Percentiles rank a stretch among this genome's conserved stretches.
These are phyloP conservation scores for Solanum stenotomum DNA, from an alignment of 257 asterid genomes.

Conservation along the genomic window DNA sequence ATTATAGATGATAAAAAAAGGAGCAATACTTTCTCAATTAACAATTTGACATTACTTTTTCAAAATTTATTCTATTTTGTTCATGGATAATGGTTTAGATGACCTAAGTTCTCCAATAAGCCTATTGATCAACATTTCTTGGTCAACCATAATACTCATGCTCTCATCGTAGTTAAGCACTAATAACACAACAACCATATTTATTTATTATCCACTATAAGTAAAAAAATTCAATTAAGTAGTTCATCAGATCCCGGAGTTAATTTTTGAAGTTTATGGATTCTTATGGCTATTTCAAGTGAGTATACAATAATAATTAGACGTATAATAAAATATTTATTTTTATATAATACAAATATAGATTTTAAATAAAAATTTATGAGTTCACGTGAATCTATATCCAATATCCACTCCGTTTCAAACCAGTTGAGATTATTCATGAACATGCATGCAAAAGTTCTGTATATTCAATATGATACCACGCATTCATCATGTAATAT, in stretches of 20 bases:
- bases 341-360: neutral
- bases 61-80: no score
- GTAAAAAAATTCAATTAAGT: neutral
- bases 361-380: neutral
- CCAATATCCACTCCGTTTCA: neutral
- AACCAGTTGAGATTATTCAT: neutral
- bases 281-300: neutral
- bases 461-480: neutral
- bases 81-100: no score
- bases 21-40: no score
- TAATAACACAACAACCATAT: no score
- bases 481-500: neutral
- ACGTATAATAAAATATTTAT: neutral
- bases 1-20: no score
- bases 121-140: no score
- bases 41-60: no score
- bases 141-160: no score
- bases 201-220: neutral
- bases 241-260: neutral
- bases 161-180: no score
- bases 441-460: neutral
- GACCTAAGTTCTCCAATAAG: no score
- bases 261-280: neutral
- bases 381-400: neutral
- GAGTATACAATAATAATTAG: neutral